Evolutionary conservation across 331 rosid species (phyloP).

Genomic region (Phaseolus coccineus): DNA sequence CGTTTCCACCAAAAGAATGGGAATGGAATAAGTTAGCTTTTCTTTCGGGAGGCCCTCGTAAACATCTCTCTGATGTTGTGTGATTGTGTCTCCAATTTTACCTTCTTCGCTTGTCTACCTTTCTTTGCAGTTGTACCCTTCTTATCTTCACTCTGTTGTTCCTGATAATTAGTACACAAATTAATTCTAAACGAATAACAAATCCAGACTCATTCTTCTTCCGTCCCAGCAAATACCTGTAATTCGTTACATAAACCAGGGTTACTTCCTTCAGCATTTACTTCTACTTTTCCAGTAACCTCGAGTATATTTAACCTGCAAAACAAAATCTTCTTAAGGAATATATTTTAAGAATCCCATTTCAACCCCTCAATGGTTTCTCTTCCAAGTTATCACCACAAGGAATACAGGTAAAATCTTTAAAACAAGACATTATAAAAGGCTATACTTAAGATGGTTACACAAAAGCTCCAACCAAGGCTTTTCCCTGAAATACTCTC

Average conservation of each 20-base stretch:
- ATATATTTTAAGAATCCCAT: constrained; percentile 25
- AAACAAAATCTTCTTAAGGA: constrained; percentile 31
- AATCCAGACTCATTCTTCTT: constrained; percentile 21
- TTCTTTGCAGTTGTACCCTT: constrained; percentile 58
- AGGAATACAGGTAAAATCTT: constrained; percentile 31
- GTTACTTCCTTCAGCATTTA: constrained; percentile 48
- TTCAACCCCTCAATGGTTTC: constrained; percentile 16
- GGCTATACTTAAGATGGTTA: constrained; percentile 70
- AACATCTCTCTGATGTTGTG: constrained; percentile 87
- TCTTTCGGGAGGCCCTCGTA: constrained; percentile 72
- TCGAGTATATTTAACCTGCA: constrained; percentile 80
- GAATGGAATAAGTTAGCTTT: constrained; percentile 51
- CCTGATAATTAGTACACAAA: constrained; percentile 52
- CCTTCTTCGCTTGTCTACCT: constrained; percentile 74
- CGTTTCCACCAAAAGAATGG: constrained; percentile 27
- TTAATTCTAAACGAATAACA: constrained; percentile 27
- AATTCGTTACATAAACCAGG: constrained; percentile 42
- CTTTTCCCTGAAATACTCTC: constrained; percentile 86
- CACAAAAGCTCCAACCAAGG: constrained; percentile 88
- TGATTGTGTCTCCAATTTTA: constrained; percentile 78
- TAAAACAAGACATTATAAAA: constrained; percentile 32
- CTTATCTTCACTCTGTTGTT: constrained; percentile 51
- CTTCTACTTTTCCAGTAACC: constrained; percentile 64
- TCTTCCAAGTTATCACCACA: constrained; percentile 3
- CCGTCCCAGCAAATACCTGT: constrained; percentile 53